Evolutionary conservation across 1,284 basidiomycete genomes (phyloP).

Genomic region (Sporisorium graminicola): DNA sequence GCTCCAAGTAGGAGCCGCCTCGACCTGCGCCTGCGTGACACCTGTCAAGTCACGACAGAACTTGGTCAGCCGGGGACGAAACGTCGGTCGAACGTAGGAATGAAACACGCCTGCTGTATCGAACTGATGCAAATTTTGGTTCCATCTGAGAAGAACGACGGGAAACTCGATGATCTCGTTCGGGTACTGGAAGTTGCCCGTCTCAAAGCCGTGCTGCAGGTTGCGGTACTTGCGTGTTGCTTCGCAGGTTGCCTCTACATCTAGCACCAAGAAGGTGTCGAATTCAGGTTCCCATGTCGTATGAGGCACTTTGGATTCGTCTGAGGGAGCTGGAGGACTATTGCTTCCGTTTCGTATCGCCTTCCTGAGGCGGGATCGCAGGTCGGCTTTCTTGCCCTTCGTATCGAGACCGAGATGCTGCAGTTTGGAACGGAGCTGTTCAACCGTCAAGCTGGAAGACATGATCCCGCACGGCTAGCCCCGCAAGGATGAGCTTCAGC

Average conservation of each 20-base stretch:
- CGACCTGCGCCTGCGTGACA: constrained; percentile 90
- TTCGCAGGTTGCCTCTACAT: constrained; percentile 90
- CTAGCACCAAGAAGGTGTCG: constrained; percentile 74
- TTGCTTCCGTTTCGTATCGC: constrained; percentile 35
- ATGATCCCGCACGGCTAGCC: constrained; percentile 18
- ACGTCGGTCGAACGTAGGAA: constrained; percentile 87
- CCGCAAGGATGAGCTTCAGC: constrained; percentile 45
- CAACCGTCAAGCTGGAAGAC: constrained; percentile 42
- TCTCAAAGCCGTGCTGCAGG: constrained; percentile 36
- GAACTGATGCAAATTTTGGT: constrained; percentile 69
- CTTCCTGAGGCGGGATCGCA: constrained; percentile 51
- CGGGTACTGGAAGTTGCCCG: constrained; percentile 75
- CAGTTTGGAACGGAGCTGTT: constrained; percentile 53
- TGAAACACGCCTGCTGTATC: constrained; percentile 84
- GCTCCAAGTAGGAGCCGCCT: constrained; percentile 81
- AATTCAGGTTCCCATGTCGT: constrained; percentile 54
- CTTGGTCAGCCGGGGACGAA: constrained; percentile 81
- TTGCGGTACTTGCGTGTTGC: constrained; percentile 46
- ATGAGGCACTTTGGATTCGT: background rate
- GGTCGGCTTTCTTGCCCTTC: constrained; percentile 63
- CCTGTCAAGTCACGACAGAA: constrained; percentile 91
- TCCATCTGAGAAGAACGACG: constrained; percentile 86
- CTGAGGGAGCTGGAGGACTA: constrained; percentile 4
- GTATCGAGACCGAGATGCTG: constrained; percentile 61
- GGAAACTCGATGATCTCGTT: constrained; percentile 91